Evolutionary conservation across 306 rosid species (phyloP), one percentile per base, ranked within the genome.

Genomic region (Quillaja saponaria): DNA sequence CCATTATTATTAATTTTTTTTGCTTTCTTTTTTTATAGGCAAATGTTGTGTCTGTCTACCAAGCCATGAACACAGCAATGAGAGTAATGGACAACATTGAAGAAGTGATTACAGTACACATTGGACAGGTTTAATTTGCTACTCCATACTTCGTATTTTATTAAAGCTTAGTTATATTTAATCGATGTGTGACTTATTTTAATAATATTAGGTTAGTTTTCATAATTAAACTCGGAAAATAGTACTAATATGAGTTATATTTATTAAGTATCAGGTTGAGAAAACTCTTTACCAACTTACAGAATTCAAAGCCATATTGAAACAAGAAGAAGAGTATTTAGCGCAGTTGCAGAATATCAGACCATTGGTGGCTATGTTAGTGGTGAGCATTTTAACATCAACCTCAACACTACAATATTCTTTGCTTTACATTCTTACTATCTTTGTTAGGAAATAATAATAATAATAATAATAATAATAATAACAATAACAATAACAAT

Each of bases 81-180:
- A 48, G 53, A 66, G 81, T 66, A 21, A 75, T 86, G 87, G 81
- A 68, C 44, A 69, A 53, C 34, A 50, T 86, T 34, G 71, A 76
- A 57, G 34, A 71, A 55, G 52, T 65, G 15, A 78, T 77, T 31
- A 41, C 66, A 6, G 61, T 66, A 76, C 62, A 63, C 69, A 69
- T 79, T 34, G 48, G 56, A 0, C 77, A 84, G 95, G 97, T 88
- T 49, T 50, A n/a, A n/a, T n/a, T n/a, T n/a, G n/a, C n/a, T n/a
- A n/a, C n/a, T n/a, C n/a, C 51, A 14, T 14, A 18, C 9, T 20
- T 47, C 48, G 8, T 16, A 4, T 8, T 17, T 34, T 6, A 12
- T 5, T 7, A n/a, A 8, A 10, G 13, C 15, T 18, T 7, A 0
- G 4, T 2, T 2, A 21, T 21, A 33, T 7, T 5, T 21, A 6